These are phyloP conservation scores for Nakaseomyces kungkrabaensis DNA, from an alignment of 1,139 yeast species.

Conservation along the genomic window DNA sequence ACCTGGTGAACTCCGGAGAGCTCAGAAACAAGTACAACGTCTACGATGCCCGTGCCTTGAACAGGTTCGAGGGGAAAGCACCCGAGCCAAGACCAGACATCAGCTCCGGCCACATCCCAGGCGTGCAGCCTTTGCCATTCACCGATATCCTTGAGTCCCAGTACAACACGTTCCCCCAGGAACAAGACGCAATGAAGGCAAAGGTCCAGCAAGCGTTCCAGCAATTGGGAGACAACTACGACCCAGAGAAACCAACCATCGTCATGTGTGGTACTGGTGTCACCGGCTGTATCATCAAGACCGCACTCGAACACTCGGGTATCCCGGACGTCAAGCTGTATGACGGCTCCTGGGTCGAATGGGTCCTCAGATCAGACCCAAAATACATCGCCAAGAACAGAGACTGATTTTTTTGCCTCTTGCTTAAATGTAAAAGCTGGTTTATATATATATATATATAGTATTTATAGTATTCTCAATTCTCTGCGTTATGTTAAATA, in stretches of 20 bases:
- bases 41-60: slow-evolving; percentile 74
- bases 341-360: slow-evolving; percentile 89
- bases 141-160: slow-evolving; percentile 43
- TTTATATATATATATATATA: not conserved
- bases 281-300: slow-evolving; percentile 74
- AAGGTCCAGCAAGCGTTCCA: slow-evolving; percentile 16
- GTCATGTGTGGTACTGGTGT: slow-evolving; percentile 96
- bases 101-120: slow-evolving; percentile 82
- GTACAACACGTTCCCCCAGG: slow-evolving; percentile 35
- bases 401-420: slow-evolving; percentile 7
- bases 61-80: slow-evolving; percentile 63
- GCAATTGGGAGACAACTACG: slow-evolving; percentile 24
- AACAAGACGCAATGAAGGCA: slow-evolving; percentile 12
- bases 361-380: slow-evolving; percentile 32
- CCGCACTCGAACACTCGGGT: slow-evolving; percentile 56
- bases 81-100: slow-evolving; percentile 88
- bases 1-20: slow-evolving; percentile 39
- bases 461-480: not conserved
- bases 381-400: slow-evolving; percentile 27
- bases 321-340: slow-evolving; percentile 51
- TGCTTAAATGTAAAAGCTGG: not conserved
- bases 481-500: too few species aligned
- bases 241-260: slow-evolving; percentile 51
- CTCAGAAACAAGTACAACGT: slow-evolving; percentile 42
- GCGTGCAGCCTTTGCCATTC: slow-evolving; percentile 72